Percentiles rank a stretch among this genome's conserved stretches.
These are phyloP conservation scores for Talaromyces stipitatus DNA, from an alignment of 495 filamentous ascomycete genomes.

Conservation along the genomic window DNA sequence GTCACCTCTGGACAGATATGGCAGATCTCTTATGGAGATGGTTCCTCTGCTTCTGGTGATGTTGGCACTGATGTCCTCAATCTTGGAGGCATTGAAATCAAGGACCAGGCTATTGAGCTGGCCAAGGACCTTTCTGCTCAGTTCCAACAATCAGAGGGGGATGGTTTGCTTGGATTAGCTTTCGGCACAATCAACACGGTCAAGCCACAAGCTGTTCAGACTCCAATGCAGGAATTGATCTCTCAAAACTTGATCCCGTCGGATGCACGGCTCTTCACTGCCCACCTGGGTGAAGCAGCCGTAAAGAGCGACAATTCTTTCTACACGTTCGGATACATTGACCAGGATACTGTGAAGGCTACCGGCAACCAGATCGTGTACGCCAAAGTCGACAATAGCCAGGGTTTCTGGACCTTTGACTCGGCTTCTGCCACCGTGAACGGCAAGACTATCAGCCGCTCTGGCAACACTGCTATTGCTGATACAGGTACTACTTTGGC, in stretches of 20 bases:
- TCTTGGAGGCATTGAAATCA: constrained; percentile 60
- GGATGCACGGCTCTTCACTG: constrained; percentile 62
- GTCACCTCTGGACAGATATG: constrained; percentile 42
- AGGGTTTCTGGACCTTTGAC: constrained; percentile 68
- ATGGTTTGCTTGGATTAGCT: constrained; percentile 69
- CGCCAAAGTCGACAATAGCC: constrained; percentile 56
- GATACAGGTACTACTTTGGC: constrained; percentile 74
- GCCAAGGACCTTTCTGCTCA: constrained; percentile 55
- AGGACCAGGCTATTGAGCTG: constrained; percentile 62
- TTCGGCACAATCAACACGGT: constrained; percentile 67
- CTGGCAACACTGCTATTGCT: constrained; percentile 69
- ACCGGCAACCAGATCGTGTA: constrained; percentile 52
- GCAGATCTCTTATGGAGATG: constrained; percentile 70
- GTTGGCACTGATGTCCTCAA: constrained; percentile 64
- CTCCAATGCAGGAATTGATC: constrained; percentile 74
- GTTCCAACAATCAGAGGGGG: constrained; percentile 53
- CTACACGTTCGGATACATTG: constrained; percentile 76
- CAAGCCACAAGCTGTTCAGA: constrained; percentile 50
- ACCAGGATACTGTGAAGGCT: constrained; percentile 51
- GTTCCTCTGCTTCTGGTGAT: constrained; percentile 59
- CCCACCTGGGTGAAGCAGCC: constrained; percentile 56
- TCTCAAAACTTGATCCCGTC: constrained; percentile 55
- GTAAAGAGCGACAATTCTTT: constrained; percentile 54
- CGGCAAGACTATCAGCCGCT: constrained; percentile 45
- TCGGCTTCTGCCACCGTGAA: constrained; percentile 54